Evolutionary conservation across 768 basidiomycete species (phyloP), one percentile per base, ranked within the genome.

Genomic region (Tulasnella sp.): DNA sequence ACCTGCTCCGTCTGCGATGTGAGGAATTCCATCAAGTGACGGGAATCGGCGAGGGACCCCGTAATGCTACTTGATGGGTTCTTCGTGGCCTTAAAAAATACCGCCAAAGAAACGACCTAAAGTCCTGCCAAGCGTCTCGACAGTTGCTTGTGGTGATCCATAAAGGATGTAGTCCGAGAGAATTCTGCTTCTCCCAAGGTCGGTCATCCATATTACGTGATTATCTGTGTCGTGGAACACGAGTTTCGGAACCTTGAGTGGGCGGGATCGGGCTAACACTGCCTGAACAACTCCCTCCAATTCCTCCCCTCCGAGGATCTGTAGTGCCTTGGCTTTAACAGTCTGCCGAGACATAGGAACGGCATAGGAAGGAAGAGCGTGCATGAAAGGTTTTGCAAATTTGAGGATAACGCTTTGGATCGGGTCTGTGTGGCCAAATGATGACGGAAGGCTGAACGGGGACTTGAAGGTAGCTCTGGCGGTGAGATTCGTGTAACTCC

Each of bases 311-410:
- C 16, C 31, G 34, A 75, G 20, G 37, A 75, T 41, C 73, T 28
- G 24, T 31, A 75, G 28, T 18, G 73, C 73, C 34, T 28, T 34
- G 40, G 73, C 73, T 28, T 75, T 41, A 22, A 75, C 40, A 20
- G 73, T 12, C 73, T 75, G 73, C 40, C 73, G 28, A n/a, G 28
- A 34, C 73, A 75, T 75, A n/a, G 73, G 46, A 41, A 75, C 73
- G 41, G 73, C 11, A 14, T 41, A n/a, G 40, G 40, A 41, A 20
- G 73, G 73, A 41, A 75, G 40, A n/a, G 22, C 28, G 22, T 41
- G 41, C 73, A 75, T 75, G 73, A 37, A 75, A 1, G 73, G 73
- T 8, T 28, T 48, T 42, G 73, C 73, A 4, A 34, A 6, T 24
- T 75, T 75, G 73, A 75, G 73, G 16, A 75, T 75, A 18, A 48